A percentile compares a stretch with the other conserved stretches of the same genome.
These are phyloP conservation scores for Cercospora zeina DNA, from an alignment of 2,329 filamentous ascomycete genomes.

Conservation along the genomic window DNA sequence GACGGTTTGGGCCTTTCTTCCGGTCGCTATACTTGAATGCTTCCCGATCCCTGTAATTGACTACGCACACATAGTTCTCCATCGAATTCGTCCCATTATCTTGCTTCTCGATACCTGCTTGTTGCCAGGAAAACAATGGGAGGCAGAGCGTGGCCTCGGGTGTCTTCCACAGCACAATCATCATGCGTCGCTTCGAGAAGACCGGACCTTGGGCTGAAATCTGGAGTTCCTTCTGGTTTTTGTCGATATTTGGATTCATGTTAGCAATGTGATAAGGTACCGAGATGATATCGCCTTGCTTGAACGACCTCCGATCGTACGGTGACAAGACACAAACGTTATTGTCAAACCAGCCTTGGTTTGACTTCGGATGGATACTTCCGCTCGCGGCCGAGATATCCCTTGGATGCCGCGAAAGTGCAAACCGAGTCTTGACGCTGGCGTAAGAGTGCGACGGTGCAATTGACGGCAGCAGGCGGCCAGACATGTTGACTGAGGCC, in stretches of 20 bases:
- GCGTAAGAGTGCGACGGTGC: not conserved
- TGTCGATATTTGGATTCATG: constrained; percentile 5
- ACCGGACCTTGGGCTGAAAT: not conserved
- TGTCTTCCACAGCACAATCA: constrained; percentile 17
- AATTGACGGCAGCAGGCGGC: not conserved
- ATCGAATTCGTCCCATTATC: not conserved
- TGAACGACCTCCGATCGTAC: constrained; percentile 5
- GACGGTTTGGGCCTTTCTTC: not conserved
- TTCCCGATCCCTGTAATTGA: not conserved
- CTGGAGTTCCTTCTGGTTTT: not conserved
- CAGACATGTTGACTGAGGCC: not conserved
- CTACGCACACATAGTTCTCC: constrained; percentile 9
- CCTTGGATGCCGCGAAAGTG: not conserved
- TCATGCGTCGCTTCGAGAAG: constrained; percentile 22
- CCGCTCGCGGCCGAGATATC: not conserved
- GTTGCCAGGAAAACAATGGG: constrained; percentile 16
- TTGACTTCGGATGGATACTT: not conserved
- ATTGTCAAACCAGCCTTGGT: constrained; percentile 11
- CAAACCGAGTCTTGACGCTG: not conserved
- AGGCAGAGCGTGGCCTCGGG: constrained; percentile 15
- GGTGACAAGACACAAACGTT: constrained; percentile 11
- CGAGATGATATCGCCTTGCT: constrained; percentile 16
- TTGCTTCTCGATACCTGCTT: constrained; percentile 12
- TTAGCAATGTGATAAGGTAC: constrained; percentile 15
- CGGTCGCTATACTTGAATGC: not conserved